phyloP scores from a whole-genome alignment of 352 stramenopile species.

The Pythium aphanidermatum region DNA sequence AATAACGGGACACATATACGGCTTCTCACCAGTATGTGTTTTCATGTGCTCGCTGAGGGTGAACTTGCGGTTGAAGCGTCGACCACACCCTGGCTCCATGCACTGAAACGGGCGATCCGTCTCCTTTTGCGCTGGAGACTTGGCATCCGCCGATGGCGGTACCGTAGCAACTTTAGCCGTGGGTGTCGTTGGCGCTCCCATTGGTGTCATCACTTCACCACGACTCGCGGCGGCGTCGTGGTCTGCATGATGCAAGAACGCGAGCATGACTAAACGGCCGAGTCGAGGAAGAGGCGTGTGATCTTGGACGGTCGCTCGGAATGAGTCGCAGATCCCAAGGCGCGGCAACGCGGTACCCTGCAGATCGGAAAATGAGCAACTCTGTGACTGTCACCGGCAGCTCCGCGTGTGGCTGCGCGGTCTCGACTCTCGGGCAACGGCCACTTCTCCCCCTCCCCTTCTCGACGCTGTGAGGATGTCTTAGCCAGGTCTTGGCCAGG shows the following conservation, averaged over 20 bases:
- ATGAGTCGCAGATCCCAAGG: too few relatives aligned
- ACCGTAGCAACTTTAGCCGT: constrained; percentile 6
- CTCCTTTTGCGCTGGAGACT: not conserved
- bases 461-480: not conserved
- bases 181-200: too few relatives aligned
- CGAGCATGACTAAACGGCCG: too few relatives aligned
- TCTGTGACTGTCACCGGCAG: not conserved
- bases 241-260: too few relatives aligned
- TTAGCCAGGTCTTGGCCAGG: too few relatives aligned
- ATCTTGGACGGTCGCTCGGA: too few relatives aligned
- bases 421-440: not conserved
- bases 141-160: not conserved
- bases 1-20: constrained; percentile 43
- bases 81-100: constrained; percentile 35
- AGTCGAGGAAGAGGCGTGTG: too few relatives aligned
- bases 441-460: constrained; percentile 2
- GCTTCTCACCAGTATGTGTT: constrained; percentile 74
- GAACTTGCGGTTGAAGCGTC: constrained; percentile 65
- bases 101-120: constrained; percentile 41
- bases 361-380: constrained; percentile 16
- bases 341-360: not conserved
- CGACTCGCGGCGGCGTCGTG: too few relatives aligned
- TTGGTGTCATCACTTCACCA: too few relatives aligned
- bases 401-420: not conserved
- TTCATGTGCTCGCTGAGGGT: constrained; percentile 71